Evolutionary conservation across 176 grass and related monocot species (phyloP).

Genomic region (Oryza meyeriana): DNA sequence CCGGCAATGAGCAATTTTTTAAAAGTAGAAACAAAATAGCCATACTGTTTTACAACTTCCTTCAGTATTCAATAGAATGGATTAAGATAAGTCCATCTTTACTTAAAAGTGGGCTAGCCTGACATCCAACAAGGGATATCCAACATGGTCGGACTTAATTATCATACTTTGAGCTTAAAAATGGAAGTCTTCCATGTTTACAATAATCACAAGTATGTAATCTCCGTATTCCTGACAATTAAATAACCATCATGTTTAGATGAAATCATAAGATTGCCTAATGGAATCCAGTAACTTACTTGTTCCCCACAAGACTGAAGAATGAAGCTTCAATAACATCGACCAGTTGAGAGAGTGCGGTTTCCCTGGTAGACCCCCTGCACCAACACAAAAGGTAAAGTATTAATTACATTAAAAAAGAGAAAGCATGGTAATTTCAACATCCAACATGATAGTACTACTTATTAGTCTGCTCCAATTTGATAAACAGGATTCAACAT

Average conservation of each 20-base stretch:
- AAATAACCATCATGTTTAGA: neutral
- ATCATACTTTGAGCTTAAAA: neutral
- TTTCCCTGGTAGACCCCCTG: constrained; percentile 76
- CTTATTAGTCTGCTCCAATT: neutral
- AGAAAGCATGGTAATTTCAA: neutral
- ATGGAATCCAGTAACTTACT: constrained; percentile 41
- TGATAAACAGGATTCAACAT: neutral
- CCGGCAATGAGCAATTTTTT: no score
- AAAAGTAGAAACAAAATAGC: no score
- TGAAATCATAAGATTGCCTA: neutral
- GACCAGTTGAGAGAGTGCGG: constrained; percentile 52
- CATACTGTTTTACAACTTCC: no score
- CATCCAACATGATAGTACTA: neutral
- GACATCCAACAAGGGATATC: neutral
- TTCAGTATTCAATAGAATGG: neutral
- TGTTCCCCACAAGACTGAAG: constrained; percentile 74
- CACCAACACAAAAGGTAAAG: constrained; percentile 19
- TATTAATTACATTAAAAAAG: neutral
- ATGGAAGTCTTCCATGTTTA: neutral
- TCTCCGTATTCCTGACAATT: neutral
- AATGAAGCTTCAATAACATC: constrained; percentile 81
- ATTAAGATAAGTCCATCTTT: neutral
- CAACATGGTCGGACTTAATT: neutral
- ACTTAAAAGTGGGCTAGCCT: neutral
- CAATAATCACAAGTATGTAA: neutral